Evolutionary conservation across 2,329 filamentous ascomycete species (phyloP).

Genomic region (Fragosphaeria purpurea): DNA sequence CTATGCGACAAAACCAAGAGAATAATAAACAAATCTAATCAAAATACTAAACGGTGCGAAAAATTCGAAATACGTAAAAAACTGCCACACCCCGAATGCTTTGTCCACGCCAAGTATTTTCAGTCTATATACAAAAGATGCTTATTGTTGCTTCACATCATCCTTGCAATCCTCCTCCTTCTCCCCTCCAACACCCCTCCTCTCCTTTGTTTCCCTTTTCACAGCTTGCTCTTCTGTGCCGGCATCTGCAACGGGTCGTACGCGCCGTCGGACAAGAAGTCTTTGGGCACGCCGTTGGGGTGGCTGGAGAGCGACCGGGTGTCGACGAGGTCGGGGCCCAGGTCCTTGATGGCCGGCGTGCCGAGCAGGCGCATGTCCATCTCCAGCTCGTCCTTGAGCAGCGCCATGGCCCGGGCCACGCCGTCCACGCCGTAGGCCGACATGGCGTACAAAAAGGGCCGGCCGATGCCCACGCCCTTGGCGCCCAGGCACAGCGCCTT

Average conservation of each 20-base stretch:
- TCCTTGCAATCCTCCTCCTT: neutral
- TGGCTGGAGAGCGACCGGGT: constrained; percentile 54
- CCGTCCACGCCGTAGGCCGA: constrained; percentile 78
- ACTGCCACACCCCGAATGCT: too few relatives aligned
- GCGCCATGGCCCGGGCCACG: constrained; percentile 84
- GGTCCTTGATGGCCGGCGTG: constrained; percentile 59
- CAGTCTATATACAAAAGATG: too few relatives aligned
- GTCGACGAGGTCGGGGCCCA: constrained; percentile 76
- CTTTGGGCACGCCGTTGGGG: constrained; percentile 36
- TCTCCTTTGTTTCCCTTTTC: neutral
- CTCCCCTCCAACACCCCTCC: neutral
- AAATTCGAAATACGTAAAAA: too few relatives aligned
- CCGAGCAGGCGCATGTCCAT: constrained; percentile 98
- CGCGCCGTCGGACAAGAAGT: constrained; percentile 36
- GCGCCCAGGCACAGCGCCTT: constrained; percentile 92
- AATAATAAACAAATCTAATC: too few relatives aligned
- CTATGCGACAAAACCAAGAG: too few relatives aligned
- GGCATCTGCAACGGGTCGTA: constrained; percentile 47
- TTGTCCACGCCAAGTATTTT: too few relatives aligned
- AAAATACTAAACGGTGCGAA: too few relatives aligned
- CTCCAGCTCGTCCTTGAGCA: constrained; percentile 93
- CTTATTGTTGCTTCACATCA: neutral
- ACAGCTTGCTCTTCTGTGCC: constrained; percentile 45
- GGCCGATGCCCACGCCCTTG: constrained; percentile 82
- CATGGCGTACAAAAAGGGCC: constrained; percentile 96